Base-by-base conservation (phyloP, 768 basidiomycete species). In the Phanerochaete sordida region DNA sequence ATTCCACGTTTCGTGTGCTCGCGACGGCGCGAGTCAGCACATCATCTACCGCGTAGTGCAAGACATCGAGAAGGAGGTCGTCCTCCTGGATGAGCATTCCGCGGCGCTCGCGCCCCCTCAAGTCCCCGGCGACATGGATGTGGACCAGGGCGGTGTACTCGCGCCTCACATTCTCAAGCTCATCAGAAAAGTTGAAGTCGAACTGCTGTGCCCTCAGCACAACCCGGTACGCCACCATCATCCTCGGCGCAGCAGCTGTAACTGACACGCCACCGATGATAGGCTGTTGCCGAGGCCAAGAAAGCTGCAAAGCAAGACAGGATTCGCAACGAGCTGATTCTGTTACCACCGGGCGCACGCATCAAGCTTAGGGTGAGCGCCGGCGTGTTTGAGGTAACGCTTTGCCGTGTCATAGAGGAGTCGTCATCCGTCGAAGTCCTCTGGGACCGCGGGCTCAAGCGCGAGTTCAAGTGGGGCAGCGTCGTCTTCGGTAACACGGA, bases 1-100 rank as follows among this genome's bases (percentile, higher is more conserved):
- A 0, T 97, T 93, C 75, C 96, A 98, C 68, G 89, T 97, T 28
- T 88, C 87, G 2, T 99, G 97, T 71, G 96, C 97, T 0, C 76
- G 80, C 44, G 80, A 84, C 21, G 84, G 85, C 1, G 73, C 72
- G 12, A 74, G 75, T 2, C 70, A 75, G 3, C 83, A 81, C 11
- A 80, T 91, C 45, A 75, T 84, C 24, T 93, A 87, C 66, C 73
- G 72, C 1, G 78, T 90, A 33, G 49, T 87, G n/a, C 76, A 80
- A 51, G 88, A 90, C 65, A 82, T 91, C 0, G 88, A 91, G 74
- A 92, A 92, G 74, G 89, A 93, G 64, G 90, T 93, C 4, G 81
- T 93, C 15, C 72, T 91, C 35, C 64, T 86, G 46, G 85, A 85
- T 43, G 60, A 75, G 13, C 64, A 72, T 37, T 31, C 30, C 56